Evolutionary conservation across 2,329 filamentous ascomycete species (phyloP).

Genomic region (Gliomastix tumulicola): DNA sequence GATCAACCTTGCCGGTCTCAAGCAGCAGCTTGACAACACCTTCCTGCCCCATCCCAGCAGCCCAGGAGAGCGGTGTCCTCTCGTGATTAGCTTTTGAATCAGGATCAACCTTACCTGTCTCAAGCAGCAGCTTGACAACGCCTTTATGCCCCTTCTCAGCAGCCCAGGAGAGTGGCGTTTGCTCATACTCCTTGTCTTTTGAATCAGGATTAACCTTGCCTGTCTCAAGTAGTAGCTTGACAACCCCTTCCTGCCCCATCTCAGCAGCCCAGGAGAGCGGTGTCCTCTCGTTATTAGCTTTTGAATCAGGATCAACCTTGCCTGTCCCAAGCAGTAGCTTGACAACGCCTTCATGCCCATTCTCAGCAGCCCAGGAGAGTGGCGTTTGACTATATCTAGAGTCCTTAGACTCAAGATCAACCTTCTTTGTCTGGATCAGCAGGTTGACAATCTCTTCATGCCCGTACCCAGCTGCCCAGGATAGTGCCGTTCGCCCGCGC

Average conservation of each 20-base stretch:
- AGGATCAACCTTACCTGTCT: too few relatives aligned
- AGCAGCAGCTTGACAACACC: too few relatives aligned
- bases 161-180: background rate
- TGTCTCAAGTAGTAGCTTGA: background rate
- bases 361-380: background rate
- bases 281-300: background rate
- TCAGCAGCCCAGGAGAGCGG: background rate
- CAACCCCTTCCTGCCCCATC: background rate
- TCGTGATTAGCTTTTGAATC: too few relatives aligned
- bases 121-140: too few relatives aligned
- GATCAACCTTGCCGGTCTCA: too few relatives aligned
- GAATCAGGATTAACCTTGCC: slow-evolving; percentile 5
- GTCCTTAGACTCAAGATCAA: slow-evolving; percentile 3
- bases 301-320: slow-evolving; percentile 4
- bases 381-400: background rate
- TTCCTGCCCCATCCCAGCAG: too few relatives aligned
- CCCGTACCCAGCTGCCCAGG: slow-evolving; percentile 2
- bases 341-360: slow-evolving; percentile 2
- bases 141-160: too few relatives aligned
- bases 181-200: background rate
- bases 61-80: too few relatives aligned
- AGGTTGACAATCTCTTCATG: slow-evolving; percentile 5
- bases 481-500: background rate
- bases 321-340: slow-evolving; percentile 4
- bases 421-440: slow-evolving; percentile 6